phyloP scores from a whole-genome alignment of 306 rosid species.

The Castanea sativa region DNA sequence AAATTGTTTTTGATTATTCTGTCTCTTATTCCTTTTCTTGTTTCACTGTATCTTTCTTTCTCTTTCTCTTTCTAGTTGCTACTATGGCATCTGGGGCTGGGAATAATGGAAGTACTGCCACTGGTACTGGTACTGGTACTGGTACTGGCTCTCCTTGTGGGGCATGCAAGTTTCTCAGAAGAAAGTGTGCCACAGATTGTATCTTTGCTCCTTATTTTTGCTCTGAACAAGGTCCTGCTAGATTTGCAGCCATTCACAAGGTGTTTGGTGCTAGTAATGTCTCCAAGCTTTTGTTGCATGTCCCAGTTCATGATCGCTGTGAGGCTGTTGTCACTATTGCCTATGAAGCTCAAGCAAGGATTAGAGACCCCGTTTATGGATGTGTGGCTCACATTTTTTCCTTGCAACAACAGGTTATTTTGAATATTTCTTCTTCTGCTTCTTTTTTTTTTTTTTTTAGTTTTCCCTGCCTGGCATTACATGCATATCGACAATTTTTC shows the following conservation, averaged over 20 bases:
- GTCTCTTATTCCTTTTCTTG: background rate
- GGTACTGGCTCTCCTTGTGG: constrained; percentile 87
- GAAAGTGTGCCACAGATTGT: constrained; percentile 87
- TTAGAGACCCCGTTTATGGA: constrained; percentile 94
- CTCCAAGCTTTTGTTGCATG: constrained; percentile 68
- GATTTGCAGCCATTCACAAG: constrained; percentile 96
- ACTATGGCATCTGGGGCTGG: constrained; percentile 42
- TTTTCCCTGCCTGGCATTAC: background rate
- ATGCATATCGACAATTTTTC: background rate
- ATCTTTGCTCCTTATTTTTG: constrained; percentile 92
- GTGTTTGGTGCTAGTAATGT: constrained; percentile 98
- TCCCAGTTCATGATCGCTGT: constrained; percentile 82
- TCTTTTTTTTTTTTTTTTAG: background rate
- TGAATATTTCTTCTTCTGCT: background rate
- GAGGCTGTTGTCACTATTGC: constrained; percentile 95
- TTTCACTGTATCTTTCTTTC: background rate
- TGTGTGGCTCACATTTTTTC: constrained; percentile 94
- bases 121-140: constrained; percentile 49
- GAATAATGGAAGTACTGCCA: background rate
- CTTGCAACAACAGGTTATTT: constrained; percentile 83
- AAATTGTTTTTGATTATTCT: constrained; percentile 22
- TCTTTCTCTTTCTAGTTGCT: background rate
- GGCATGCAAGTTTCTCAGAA: constrained; percentile 91
- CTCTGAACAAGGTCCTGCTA: constrained; percentile 82
- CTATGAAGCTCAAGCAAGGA: constrained; percentile 93